Evolutionary conservation across 2,329 filamentous ascomycete genomes (phyloP).

Genomic region (Coleophoma crateriformis): DNA sequence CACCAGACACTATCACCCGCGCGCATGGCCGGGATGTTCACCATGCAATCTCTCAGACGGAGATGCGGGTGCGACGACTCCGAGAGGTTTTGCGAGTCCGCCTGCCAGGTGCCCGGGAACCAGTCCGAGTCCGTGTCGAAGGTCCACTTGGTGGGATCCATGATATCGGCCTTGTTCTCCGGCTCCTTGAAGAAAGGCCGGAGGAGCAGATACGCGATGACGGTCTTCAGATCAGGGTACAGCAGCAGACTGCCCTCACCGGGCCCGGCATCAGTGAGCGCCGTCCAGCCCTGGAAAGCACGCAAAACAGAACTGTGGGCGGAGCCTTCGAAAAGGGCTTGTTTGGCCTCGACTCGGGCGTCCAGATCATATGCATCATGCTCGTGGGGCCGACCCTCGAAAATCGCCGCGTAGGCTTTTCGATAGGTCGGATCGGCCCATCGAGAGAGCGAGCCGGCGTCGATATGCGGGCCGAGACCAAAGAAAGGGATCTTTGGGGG

Average conservation of each 20-base stretch:
- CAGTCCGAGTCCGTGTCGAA: slow-evolving; percentile 24
- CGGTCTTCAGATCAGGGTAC: slow-evolving; percentile 31
- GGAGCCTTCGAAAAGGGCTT: slow-evolving; percentile 27
- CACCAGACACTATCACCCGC: slow-evolving; percentile 36
- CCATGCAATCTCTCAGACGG: slow-evolving; percentile 29
- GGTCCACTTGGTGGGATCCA: slow-evolving; percentile 32
- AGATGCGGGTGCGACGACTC: slow-evolving; percentile 32
- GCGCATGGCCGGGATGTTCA: slow-evolving; percentile 30
- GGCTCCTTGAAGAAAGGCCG: slow-evolving; percentile 35
- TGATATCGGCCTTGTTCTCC: slow-evolving; percentile 19
- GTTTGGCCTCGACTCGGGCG: slow-evolving; percentile 28
- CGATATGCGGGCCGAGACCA: slow-evolving; percentile 37
- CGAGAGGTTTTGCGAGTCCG: slow-evolving; percentile 30
- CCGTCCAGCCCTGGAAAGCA: slow-evolving; percentile 37
- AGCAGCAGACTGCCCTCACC: slow-evolving; percentile 33
- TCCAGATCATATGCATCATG: slow-evolving; percentile 33
- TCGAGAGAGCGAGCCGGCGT: slow-evolving; percentile 35
- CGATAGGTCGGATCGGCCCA: slow-evolving; percentile 35
- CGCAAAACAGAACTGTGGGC: slow-evolving; percentile 33
- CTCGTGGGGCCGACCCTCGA: slow-evolving; percentile 29
- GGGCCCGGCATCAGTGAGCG: slow-evolving; percentile 28
- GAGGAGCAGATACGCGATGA: slow-evolving; percentile 34
- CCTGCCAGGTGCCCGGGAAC: slow-evolving; percentile 33
- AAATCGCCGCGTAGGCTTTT: slow-evolving; percentile 30
- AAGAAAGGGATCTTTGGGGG: slow-evolving; percentile 31